Conservation (phyloP, 495 filamentous ascomycete species). For the Aspergillus campestris region DNA sequence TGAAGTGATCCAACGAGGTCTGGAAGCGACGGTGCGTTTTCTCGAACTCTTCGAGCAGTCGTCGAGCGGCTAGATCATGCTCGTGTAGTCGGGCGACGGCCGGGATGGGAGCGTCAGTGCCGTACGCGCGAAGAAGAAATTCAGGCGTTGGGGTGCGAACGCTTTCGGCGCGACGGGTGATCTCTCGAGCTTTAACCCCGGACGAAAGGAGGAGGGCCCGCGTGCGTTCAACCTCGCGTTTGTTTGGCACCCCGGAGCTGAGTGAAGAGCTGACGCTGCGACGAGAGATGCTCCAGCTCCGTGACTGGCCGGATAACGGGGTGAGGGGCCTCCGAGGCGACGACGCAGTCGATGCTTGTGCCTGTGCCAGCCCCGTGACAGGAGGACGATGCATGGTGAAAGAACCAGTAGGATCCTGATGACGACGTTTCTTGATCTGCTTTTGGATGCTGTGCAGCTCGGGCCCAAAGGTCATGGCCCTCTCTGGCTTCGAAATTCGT, state of each 20-base stretch:
- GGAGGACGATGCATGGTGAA: conserved; percentile 32
- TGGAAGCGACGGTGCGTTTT: conserved; percentile 46
- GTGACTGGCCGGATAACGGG: conserved; percentile 18
- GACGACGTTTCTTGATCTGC: conserved; percentile 17
- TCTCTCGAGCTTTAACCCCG: conserved; percentile 77
- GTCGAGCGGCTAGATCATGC: conserved; percentile 59
- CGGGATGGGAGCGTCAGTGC: conserved; percentile 24
- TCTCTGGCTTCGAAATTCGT: conserved; percentile 1
- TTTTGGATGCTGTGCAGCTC: conserved; percentile 18
- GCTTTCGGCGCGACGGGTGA: conserved; percentile 54
- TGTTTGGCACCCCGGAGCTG: conserved; percentile 29
- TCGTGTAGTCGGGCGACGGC: conserved; percentile 51
- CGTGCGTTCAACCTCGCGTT: conserved; percentile 65
- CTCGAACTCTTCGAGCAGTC: conserved; percentile 50
- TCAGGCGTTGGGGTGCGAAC: conserved; percentile 30
- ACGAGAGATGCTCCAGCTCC: conserved; percentile 65
- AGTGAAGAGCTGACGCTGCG: conserved; percentile 33
- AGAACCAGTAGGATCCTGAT: conserved; percentile 23
- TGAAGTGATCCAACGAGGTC: conserved; percentile 44
- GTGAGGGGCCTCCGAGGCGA: conserved; percentile 13
- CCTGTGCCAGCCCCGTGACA: conserved; percentile 39
- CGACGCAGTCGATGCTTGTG: conserved; percentile 28
- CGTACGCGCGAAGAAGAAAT: conserved; percentile 27
- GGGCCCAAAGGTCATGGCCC: conserved; percentile 17
- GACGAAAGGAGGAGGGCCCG: conserved; percentile 68